Percentiles rank a stretch among this genome's conserved stretches.
Evolutionary conservation across 2,329 filamentous ascomycete species (phyloP).

Genomic region (Aspergillus tanneri): DNA sequence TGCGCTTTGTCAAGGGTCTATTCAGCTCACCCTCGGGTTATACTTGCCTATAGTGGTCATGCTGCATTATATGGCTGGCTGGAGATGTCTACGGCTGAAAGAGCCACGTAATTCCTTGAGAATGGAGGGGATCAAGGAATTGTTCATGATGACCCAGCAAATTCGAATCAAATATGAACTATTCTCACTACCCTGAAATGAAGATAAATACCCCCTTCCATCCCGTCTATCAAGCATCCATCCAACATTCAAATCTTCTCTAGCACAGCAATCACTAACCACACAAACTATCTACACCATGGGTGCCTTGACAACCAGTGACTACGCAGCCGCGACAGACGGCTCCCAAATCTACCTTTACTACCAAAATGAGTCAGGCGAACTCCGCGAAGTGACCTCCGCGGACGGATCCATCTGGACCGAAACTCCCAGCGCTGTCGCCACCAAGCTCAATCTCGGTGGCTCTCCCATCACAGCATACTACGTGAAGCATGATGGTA

Average conservation of each 20-base stretch:
- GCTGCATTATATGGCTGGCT: too few species aligned
- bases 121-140: too few species aligned
- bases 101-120: too few species aligned
- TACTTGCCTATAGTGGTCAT: too few species aligned
- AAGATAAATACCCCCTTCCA: not conserved
- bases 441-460: not conserved
- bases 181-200: not conserved
- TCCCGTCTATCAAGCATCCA: not conserved
- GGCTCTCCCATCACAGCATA: constrained; percentile 5
- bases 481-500: constrained; percentile 2
- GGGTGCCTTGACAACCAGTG: constrained; percentile 1
- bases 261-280: not conserved
- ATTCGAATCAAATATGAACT: not conserved
- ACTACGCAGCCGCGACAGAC: not conserved
- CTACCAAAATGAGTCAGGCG: not conserved
- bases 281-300: not conserved
- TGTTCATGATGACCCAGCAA: not conserved
- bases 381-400: constrained; percentile 3
- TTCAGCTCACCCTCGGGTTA: too few species aligned
- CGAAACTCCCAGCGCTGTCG: not conserved
- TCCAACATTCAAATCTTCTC: not conserved
- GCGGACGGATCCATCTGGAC: constrained; percentile 1
- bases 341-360: not conserved
- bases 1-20: too few species aligned
- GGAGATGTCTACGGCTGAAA: too few species aligned